Evolutionary conservation across 2,329 filamentous ascomycete genomes (phyloP), one percentile per base, ranked within the genome.

Genomic region (Microascus cirrosus): DNA sequence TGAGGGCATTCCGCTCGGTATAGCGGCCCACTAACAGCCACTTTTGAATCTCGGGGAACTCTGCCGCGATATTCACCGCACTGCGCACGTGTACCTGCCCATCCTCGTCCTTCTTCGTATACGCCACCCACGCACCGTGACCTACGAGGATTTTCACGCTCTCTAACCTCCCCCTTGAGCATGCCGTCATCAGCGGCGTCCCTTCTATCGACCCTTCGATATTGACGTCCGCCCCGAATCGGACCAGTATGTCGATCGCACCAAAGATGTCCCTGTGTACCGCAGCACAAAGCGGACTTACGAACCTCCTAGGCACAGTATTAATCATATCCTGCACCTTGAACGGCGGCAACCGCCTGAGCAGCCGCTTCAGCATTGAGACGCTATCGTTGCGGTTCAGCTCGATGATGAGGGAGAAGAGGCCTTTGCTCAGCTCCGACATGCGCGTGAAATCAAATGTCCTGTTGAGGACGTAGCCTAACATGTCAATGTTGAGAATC

Each of bases 381-480:
- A 15, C 3, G 13, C 57, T 39, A 8, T 51, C 56, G 54, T 5
- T 6, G 3, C 45, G 50, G 28, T 57, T 58, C 25, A 57, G 50
- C 24, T 58, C 52, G 24, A 61, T 48, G 28, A 60, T 4, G 7
- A 54, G 42, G 12, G 45, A 18, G n/a, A 62, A 22, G 3, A 58
- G 45, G 1, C 58, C 54, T 18, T 59, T 59, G 24, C 39, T 50
- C 1, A 58, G 45, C 1, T 61, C 59, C 3, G 11, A 2, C 12
- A 62, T 15, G 2, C 48, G 39, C n/a, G n/a, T 39, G 8, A 63
- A 56, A 55, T 63, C 61, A 34, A 60, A 60, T 1, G 93, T 96
- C 36, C 88, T 89, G 57, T 86, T 92, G 59, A 86, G 86, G 53
- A 96, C 92, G 81, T 93, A 95, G 60, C 87, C 87, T 61, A 97